These are phyloP conservation scores for Xylaria sp. DNA, from an alignment of 2,329 filamentous ascomycete genomes.

Conservation along the genomic window DNA sequence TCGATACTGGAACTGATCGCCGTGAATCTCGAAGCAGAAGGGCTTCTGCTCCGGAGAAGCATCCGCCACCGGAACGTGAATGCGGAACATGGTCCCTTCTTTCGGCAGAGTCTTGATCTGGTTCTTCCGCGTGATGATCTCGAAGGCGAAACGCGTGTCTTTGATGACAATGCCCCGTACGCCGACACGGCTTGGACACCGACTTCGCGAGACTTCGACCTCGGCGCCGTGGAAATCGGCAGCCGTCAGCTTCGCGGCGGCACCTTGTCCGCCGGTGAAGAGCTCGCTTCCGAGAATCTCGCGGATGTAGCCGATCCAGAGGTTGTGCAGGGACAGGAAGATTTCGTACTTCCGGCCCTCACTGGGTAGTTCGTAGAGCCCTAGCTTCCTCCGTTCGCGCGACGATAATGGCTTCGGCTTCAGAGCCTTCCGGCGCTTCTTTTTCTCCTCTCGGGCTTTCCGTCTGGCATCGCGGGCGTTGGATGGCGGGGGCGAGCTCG, in stretches of 20 bases:
- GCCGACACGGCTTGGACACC: constrained; percentile 76
- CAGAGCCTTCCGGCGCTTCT: constrained; percentile 39
- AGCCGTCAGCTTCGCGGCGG: constrained; percentile 70
- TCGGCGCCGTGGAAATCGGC: constrained; percentile 89
- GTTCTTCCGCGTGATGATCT: constrained; percentile 69
- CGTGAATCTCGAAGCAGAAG: constrained; percentile 78
- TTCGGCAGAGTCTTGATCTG: constrained; percentile 78
- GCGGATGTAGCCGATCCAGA: constrained; percentile 83
- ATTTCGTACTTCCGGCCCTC: constrained; percentile 65
- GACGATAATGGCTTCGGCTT: constrained; percentile 70
- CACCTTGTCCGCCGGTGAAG: constrained; percentile 49
- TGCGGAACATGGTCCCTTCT: constrained; percentile 78
- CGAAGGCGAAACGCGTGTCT: constrained; percentile 81
- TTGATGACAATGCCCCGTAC: constrained; percentile 80
- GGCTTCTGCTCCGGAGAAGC: constrained; percentile 12
- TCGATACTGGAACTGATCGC: constrained; percentile 78
- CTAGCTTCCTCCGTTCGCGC: constrained; percentile 66
- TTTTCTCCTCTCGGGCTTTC: constrained; percentile 38
- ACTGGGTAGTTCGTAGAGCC: constrained; percentile 69
- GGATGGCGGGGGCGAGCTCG: constrained; percentile 61
- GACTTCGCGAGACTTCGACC: constrained; percentile 75
- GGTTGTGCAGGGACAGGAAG: constrained; percentile 67
- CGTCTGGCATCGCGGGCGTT: constrained; percentile 51
- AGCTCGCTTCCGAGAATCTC: constrained; percentile 67
- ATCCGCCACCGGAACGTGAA: constrained; percentile 53